Percentiles rank a stretch among this genome's conserved stretches.
Conservation (phyloP, 2,329 filamentous ascomycete species). For the Nigrospora oryzae region DNA sequence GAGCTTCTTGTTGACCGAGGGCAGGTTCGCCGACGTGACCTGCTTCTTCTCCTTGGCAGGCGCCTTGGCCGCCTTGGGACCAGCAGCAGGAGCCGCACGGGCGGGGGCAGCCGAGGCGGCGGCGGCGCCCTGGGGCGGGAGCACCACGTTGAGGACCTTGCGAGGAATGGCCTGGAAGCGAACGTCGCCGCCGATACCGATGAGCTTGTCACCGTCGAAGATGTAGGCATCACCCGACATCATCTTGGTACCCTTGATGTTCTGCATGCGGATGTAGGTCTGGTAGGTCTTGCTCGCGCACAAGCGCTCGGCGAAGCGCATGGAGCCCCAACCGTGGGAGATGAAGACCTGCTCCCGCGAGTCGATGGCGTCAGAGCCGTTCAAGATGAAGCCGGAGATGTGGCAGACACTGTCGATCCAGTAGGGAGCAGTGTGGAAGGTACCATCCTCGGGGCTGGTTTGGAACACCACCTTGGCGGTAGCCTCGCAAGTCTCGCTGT, state of each 20-base stretch:
- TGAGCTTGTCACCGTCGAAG: conserved; percentile 41
- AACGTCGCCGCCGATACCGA: conserved; percentile 43
- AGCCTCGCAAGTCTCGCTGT: conserved; percentile 41
- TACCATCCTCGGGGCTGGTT: conserved; percentile 36
- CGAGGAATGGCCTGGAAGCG: conserved; percentile 62
- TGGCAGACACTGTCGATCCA: conserved; percentile 53
- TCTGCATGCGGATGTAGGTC: conserved; percentile 51
- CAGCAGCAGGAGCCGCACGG: conserved; percentile 20
- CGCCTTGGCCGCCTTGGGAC: conserved; percentile 25
- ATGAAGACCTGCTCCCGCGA: conserved; percentile 48
- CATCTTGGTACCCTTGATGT: conserved; percentile 39
- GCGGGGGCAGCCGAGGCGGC: conserved; percentile 25
- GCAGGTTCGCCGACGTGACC: conserved; percentile 36
- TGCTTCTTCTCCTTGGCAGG: conserved; percentile 31
- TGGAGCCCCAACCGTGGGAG: conserved; percentile 50
- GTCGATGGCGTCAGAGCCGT: conserved; percentile 46
- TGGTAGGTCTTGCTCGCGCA: conserved; percentile 38
- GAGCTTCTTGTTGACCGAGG: conserved; percentile 42
- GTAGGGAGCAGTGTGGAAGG: conserved; percentile 47
- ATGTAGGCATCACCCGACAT: conserved; percentile 46
- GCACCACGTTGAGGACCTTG: conserved; percentile 55
- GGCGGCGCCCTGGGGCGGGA: conserved; percentile 49
- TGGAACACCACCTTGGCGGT: conserved; percentile 45
- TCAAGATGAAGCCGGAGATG: conserved; percentile 53
- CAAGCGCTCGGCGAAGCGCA: conserved; percentile 40